Conservation (phyloP, 2,329 filamentous ascomycete genomes). For the Macrophomina phaseolina region DNA sequence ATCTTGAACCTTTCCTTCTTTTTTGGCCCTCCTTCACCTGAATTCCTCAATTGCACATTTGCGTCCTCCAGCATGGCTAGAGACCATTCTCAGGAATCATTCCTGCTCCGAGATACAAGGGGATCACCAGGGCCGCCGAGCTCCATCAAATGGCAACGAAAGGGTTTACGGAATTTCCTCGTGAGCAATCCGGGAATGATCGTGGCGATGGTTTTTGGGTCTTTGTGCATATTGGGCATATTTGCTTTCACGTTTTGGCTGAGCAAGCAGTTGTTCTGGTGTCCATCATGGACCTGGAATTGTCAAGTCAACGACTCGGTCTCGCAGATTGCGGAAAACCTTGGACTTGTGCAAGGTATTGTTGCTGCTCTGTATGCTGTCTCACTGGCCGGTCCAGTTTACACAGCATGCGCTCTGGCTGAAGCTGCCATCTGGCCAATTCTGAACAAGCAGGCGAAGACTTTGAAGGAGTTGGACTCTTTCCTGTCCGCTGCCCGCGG, state of each 20-base stretch:
- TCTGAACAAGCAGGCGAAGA: constrained; percentile 19
- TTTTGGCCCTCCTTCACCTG: not conserved
- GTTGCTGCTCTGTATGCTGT: constrained; percentile 26
- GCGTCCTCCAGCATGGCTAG: not conserved
- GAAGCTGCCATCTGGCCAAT: constrained; percentile 30
- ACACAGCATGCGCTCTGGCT: constrained; percentile 25
- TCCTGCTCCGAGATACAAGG: not conserved
- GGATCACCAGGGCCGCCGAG: not conserved
- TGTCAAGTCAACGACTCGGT: constrained; percentile 10
- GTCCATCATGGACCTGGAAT: constrained; percentile 23
- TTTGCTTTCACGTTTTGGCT: constrained; percentile 34
- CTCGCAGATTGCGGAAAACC: not conserved
- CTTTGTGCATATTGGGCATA: not conserved
- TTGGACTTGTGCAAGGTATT: constrained; percentile 26
- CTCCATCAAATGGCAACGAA: not conserved
- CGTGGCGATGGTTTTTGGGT: not conserved
- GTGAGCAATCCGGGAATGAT: constrained; percentile 3
- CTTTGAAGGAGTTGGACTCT: constrained; percentile 13
- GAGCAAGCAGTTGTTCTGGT: constrained; percentile 31
- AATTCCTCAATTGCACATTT: not conserved
- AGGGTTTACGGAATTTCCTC: constrained; percentile 2
- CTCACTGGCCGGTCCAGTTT: constrained; percentile 26
- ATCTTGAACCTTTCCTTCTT: too few species aligned
- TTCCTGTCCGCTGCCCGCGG: constrained; percentile 19
- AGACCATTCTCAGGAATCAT: constrained; percentile 1